Conservation (phyloP, 495 filamentous ascomycete species). For the Trichoderma asperelloides region DNA sequence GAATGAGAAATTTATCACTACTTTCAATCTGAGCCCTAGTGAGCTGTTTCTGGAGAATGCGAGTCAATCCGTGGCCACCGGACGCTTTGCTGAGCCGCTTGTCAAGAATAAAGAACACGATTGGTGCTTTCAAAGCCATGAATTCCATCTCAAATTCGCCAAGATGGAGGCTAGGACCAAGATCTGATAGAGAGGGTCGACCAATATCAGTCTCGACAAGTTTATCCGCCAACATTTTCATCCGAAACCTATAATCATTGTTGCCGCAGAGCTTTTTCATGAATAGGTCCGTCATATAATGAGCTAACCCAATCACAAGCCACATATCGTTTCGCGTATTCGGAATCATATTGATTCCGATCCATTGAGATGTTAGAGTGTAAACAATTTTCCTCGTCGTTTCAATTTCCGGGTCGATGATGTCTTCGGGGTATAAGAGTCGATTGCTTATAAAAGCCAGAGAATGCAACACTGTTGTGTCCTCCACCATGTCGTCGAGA, state of each 20-base stretch:
- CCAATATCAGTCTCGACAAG: constrained; percentile 73
- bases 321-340: constrained; percentile 73
- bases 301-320: constrained; percentile 84
- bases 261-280: constrained; percentile 84
- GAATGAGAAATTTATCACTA: constrained; percentile 58
- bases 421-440: constrained; percentile 70
- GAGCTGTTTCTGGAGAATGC: constrained; percentile 75
- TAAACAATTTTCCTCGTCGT: constrained; percentile 70
- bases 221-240: constrained; percentile 74
- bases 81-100: constrained; percentile 78
- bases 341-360: constrained; percentile 80
- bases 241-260: constrained; percentile 86
- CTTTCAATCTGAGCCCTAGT: constrained; percentile 67
- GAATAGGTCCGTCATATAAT: constrained; percentile 88
- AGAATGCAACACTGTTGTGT: constrained; percentile 66
- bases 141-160: constrained; percentile 80
- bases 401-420: constrained; percentile 73
- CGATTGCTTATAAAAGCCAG: constrained; percentile 81
- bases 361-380: constrained; percentile 86
- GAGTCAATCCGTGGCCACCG: constrained; percentile 70
- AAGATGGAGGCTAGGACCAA: constrained; percentile 69
- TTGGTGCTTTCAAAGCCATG: constrained; percentile 79
- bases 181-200: constrained; percentile 71
- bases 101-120: constrained; percentile 91
- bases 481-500: constrained; percentile 72